Evolutionary conservation across 2,329 filamentous ascomycete genomes (phyloP).

Genomic region (Arthroderma sp.): DNA sequence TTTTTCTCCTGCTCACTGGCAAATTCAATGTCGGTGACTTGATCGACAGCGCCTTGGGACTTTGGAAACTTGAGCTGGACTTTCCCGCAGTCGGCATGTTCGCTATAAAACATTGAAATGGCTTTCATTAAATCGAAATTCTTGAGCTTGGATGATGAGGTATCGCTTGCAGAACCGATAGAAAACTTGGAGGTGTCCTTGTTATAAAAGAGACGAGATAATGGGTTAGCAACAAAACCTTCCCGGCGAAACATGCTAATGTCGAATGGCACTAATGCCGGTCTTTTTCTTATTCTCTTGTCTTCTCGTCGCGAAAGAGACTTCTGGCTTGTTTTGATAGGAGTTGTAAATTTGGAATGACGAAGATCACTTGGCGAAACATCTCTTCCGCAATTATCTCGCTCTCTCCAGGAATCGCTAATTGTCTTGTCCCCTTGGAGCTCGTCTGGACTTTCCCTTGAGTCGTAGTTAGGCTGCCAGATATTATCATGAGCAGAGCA

Average conservation of each 20-base stretch:
- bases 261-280: constrained; percentile 1
- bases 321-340: constrained; percentile 8
- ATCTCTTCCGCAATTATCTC: constrained; percentile 10
- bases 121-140: constrained; percentile 17
- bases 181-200: neutral
- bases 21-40: constrained; percentile 8
- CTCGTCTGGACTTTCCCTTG: constrained; percentile 31
- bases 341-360: constrained; percentile 20
- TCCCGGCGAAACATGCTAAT: constrained; percentile 5
- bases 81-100: constrained; percentile 18
- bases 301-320: neutral
- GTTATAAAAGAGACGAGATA: constrained; percentile 5
- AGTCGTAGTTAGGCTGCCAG: neutral
- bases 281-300: neutral
- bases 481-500: neutral
- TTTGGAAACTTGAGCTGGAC: constrained; percentile 21
- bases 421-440: constrained; percentile 29
- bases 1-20: neutral
- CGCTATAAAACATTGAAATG: constrained; percentile 15
- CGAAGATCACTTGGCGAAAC: constrained; percentile 26
- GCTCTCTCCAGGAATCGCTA: constrained; percentile 11
- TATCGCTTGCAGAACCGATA: neutral
- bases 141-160: neutral
- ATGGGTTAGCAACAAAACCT: neutral
- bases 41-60: constrained; percentile 5